Evolutionary conservation across 2,329 filamentous ascomycete species (phyloP), one percentile per base, ranked within the genome.

Genomic region (Xylariaceae sp.): DNA sequence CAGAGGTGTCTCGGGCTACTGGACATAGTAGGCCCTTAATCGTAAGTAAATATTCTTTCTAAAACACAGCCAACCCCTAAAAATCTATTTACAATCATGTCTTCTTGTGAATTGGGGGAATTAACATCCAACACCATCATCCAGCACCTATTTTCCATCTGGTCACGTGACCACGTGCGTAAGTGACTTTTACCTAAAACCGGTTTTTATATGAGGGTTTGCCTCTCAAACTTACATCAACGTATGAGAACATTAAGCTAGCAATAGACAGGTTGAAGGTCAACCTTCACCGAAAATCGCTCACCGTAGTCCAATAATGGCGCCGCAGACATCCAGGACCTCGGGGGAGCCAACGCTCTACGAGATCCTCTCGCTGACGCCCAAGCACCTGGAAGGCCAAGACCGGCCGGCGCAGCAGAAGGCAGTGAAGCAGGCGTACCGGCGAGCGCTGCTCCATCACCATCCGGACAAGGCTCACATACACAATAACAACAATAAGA

Each of bases 381-480:
- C 76, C 18, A 65, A 76, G 54, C 70, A 82, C 52, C 74, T 83
- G 56, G 71, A 78, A 64, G 70, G 75, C 55, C 69, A 76, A 50
- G 64, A 73, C 57, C 75, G 79, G 65, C 70, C 77, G 41, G 67
- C 75, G 60, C 73, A 77, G 46, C 74, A 82, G 48, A 75, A 68
- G 49, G 56, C 60, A 26, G 62, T 89, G 57, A 88, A 86, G 67
- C 79, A 79, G 56, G 85, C 86, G 57, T 89, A 89, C 72, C 84
- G 80, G 70, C 80, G 82, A 51, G 84, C 86, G 20, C 79, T 89
- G 32, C 80, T 89, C 16, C 80, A 77, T 61, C 80, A 89, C 74
- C 87, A 89, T 71, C 87, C 87, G 2, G 85, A 88, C 74, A 87
- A 88, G 65, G 69, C 57, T 16, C 32, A 37, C 47, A 51, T 26